These are phyloP conservation scores for Ceratopteris richardii DNA, from an alignment of 75 land plant species.

Conservation along the genomic window DNA sequence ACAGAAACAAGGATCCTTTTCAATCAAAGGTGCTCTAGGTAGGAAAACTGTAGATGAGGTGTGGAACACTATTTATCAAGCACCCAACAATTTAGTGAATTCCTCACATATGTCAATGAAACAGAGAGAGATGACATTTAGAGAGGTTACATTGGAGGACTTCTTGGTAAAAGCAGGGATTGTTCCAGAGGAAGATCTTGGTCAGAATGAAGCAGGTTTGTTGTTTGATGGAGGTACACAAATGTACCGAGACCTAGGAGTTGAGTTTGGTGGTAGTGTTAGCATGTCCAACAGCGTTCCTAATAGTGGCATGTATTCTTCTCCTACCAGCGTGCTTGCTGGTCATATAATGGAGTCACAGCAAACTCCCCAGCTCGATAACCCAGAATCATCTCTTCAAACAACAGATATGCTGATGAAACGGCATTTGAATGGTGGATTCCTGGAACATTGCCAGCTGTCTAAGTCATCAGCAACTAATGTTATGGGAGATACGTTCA, in stretches of 20 bases:
- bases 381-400: too few species aligned
- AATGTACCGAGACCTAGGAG: not conserved
- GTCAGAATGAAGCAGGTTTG: not conserved
- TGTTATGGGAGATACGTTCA: not conserved
- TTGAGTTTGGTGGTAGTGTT: not conserved
- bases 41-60: conserved; percentile 80
- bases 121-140: conserved; percentile 52
- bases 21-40: conserved; percentile 62
- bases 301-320: not conserved
- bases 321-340: too few species aligned
- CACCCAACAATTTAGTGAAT: conserved; percentile 7
- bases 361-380: too few species aligned
- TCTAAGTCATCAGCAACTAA: too few species aligned
- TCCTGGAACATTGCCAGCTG: too few species aligned
- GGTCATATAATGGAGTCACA: too few species aligned
- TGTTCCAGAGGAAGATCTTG: conserved; percentile 43
- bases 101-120: conserved; percentile 3
- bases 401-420: too few species aligned
- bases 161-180: conserved; percentile 70
- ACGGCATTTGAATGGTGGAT: too few species aligned
- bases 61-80: conserved; percentile 48
- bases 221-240: not conserved
- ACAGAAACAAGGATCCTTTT: conserved; percentile 68
- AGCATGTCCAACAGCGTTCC: not conserved
- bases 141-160: conserved; percentile 77